Evolutionary conservation across 2,329 filamentous ascomycete genomes (phyloP), one percentile per base, ranked within the genome.

Genomic region (Aschersonia sp.): DNA sequence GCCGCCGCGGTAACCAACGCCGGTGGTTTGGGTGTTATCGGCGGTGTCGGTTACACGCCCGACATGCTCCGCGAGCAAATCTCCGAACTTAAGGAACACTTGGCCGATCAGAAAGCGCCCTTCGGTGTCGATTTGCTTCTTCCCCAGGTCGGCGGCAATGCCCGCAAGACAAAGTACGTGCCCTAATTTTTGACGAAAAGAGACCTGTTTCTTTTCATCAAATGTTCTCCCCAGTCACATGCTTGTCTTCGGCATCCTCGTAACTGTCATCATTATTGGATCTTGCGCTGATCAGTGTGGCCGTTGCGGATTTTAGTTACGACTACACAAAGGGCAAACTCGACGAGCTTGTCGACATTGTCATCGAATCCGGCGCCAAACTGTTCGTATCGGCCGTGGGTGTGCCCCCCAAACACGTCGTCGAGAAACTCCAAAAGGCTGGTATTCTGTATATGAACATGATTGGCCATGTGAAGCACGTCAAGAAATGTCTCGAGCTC

Each of bases 271-370:
- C 22, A 22, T 22, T 22, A 22, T 22, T 22, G 22, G 22, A 22
- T 22, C 22, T 22, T 22, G 22, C 22, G 22, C 22, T 22, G 22
- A 22, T 22, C 35, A 39, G 9, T 39, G 35, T 9, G 8, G 35
- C 35, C 12, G 35, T 7, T 14, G 40, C n/a, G 40, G 4, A 12
- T 2, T 12, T 48, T 59, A 95, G 90, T 79, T 95, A 97, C 70
- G 92, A 98, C 70, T 98, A 98, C 75, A 98, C 92, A 62, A 97
- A 98, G 76, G 92, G 92, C 66, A 97, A 97, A 73, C 85, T 98
- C 53, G 75, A 86, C 66, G 85, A 90, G 65, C 80, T 98, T 49
- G 68, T 94, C 64, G 83, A 88, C 64, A 88, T 95, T 61, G 83
- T 95, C 69, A 95, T 98, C 70, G 83, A 94, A 61, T 87, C 83